Percentiles rank a stretch among this genome's conserved stretches.
These are phyloP conservation scores for Ustilago xerochloae DNA, from an alignment of 1,284 basidiomycete species.

Conservation along the genomic window DNA sequence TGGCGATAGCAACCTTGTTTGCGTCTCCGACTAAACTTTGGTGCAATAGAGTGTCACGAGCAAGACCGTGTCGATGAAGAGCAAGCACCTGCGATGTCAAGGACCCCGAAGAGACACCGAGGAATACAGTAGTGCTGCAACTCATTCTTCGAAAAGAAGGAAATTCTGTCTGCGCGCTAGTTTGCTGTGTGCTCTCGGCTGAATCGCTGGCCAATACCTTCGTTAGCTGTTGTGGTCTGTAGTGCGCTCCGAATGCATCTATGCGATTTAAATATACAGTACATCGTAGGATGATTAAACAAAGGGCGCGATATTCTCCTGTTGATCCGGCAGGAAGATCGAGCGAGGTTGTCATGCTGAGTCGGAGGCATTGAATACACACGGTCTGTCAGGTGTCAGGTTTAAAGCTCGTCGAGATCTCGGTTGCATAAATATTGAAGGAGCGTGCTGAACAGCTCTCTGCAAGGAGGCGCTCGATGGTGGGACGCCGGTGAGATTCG, in stretches of 20 bases:
- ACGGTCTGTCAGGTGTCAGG: neutral
- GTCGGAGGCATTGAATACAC: neutral
- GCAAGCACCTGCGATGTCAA: neutral
- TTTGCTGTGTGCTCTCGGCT: too few relatives aligned
- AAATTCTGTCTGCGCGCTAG: too few relatives aligned
- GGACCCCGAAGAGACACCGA: conserved; percentile 1
- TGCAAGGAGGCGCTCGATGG: too few relatives aligned
- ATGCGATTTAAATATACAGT: neutral
- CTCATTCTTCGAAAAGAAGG: too few relatives aligned
- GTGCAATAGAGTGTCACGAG: neutral
- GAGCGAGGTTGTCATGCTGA: neutral
- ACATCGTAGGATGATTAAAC: neutral
- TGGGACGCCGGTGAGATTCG: neutral
- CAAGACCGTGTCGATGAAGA: too few relatives aligned
- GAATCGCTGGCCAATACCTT: too few relatives aligned
- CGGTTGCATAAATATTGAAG: too few relatives aligned
- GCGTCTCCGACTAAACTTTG: neutral
- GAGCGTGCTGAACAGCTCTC: too few relatives aligned
- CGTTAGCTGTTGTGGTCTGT: too few relatives aligned
- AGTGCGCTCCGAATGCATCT: neutral
- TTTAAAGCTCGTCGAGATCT: neutral
- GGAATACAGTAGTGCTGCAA: neutral
- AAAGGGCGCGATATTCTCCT: neutral
- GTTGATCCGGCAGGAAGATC: conserved; percentile 6
- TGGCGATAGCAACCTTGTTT: neutral